Evolutionary conservation across 2,329 filamentous ascomycete genomes (phyloP), one percentile per base, ranked within the genome.

Genomic region (Chalara sp.): DNA sequence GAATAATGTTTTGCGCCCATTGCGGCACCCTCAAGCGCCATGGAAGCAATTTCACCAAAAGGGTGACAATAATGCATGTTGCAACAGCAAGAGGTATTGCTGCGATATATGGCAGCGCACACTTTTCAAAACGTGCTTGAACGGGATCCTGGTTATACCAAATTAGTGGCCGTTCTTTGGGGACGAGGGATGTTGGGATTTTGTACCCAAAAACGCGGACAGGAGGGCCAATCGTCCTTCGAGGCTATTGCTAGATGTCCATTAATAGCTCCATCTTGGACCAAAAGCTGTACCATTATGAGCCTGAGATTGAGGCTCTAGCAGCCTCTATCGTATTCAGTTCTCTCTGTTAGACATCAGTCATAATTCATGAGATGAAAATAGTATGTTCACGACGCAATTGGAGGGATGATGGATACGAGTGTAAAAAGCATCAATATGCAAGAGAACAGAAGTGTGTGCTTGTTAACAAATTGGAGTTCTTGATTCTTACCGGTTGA

Each of bases 1-100:
- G 59, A 13, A 81, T 64, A 53, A 83, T 81, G 4, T 75, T 68
- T 45, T 60, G 67, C 21, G 70, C 71, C 78, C 79, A 82, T 65
- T 58, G 63, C 33, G 79, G 61, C 6, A 32, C 47, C 13, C 55
- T 73, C 41, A 68, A 65, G 59, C 58, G 63, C 35, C 51, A 32
- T 44, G 58, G 56, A 29, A 63, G 42, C 6, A 61, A 52, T 31
- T 53, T 48, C 1, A 65, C 42, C 1, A 61, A 37, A 29, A 58
- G 56, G 5, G 54, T 56, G n/a, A 68, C 40, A 6, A 68, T 6
- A 51, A 69, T 63, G 30, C 57, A 58, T 32, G 63, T 42, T 28
- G 59, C 56, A 46, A 70, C 53, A 4, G 56, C 35, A 12, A 58
- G 54, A 44, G 63, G 63, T 42, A 63, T 54, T 12, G 54, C 56